Conservation (phyloP, 345 rosid species). For the Toxicodendron radicans region DNA sequence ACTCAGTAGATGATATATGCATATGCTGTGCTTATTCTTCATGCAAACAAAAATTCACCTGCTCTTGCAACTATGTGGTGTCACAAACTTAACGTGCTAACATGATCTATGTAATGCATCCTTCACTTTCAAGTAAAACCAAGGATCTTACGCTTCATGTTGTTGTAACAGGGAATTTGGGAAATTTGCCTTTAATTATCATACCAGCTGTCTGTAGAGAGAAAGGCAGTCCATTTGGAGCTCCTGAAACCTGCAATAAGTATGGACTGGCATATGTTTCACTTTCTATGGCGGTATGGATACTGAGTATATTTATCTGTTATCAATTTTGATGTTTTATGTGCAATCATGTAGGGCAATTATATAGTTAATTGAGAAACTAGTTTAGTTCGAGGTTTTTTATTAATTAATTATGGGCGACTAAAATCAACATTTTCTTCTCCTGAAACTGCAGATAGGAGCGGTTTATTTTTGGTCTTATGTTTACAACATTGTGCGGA, state of each 20-base stretch:
- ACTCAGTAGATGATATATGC: too few relatives aligned
- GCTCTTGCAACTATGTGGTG: background rate
- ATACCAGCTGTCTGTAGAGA: constrained; percentile 45
- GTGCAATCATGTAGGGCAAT: background rate
- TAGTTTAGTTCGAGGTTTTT: background rate
- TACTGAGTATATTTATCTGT: background rate
- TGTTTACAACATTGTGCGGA: constrained; percentile 37
- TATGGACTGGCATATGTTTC: constrained; percentile 42
- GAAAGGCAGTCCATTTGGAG: constrained; percentile 41
- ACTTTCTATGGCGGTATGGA: constrained; percentile 46
- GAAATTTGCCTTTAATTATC: constrained; percentile 38
- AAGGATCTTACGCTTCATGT: background rate
- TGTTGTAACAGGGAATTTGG: constrained; percentile 37
- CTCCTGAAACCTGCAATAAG: constrained; percentile 21
- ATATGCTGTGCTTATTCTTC: background rate
- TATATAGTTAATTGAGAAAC: background rate
- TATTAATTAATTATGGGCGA: background rate
- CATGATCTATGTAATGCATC: background rate
- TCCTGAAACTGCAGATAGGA: constrained; percentile 32
- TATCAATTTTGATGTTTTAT: too few relatives aligned
- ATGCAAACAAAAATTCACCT: background rate
- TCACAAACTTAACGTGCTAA: too few relatives aligned
- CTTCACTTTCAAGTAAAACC: background rate
- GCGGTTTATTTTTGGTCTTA: constrained; percentile 42
- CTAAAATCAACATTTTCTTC: background rate